Conservation (phyloP, 108 stramenopile genomes). For the Skeletonema grethae region DNA sequence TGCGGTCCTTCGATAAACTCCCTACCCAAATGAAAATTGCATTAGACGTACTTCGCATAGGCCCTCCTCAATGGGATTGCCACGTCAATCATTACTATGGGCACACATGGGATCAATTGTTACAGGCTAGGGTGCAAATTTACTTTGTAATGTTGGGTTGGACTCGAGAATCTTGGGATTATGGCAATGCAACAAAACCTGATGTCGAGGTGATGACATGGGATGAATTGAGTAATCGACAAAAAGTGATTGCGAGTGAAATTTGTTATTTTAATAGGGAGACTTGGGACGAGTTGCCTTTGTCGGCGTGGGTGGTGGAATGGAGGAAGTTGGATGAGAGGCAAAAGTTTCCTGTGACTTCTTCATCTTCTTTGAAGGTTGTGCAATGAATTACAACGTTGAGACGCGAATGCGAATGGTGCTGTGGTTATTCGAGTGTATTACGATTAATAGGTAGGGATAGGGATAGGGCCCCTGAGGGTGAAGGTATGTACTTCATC, state of each 20-base stretch:
- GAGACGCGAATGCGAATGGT: too few species aligned
- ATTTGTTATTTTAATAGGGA: constrained; percentile 31
- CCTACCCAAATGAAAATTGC: neutral
- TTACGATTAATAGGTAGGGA: too few species aligned
- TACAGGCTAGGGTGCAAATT: neutral
- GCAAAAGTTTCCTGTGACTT: neutral
- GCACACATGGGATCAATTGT: neutral
- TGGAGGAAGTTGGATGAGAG: neutral
- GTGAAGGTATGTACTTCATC: too few species aligned
- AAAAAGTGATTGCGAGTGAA: constrained; percentile 26
- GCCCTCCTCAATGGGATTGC: neutral
- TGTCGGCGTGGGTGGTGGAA: constrained; percentile 3
- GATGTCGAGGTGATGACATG: neutral
- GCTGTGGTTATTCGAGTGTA: too few species aligned
- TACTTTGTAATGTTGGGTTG: neutral
- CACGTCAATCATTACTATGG: constrained; percentile 12
- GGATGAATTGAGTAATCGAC: constrained; percentile 2
- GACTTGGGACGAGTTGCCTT: constrained; percentile 25
- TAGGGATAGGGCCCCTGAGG: too few species aligned
- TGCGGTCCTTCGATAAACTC: neutral
- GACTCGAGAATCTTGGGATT: neutral
- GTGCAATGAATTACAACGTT: neutral
- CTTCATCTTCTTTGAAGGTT: neutral
- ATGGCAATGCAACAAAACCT: neutral
- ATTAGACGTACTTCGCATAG: neutral